A percentile compares a stretch with the other conserved stretches of the same genome.
phyloP scores from a whole-genome alignment of 805 yeast species.

The Maudiozyma bulderi region DNA sequence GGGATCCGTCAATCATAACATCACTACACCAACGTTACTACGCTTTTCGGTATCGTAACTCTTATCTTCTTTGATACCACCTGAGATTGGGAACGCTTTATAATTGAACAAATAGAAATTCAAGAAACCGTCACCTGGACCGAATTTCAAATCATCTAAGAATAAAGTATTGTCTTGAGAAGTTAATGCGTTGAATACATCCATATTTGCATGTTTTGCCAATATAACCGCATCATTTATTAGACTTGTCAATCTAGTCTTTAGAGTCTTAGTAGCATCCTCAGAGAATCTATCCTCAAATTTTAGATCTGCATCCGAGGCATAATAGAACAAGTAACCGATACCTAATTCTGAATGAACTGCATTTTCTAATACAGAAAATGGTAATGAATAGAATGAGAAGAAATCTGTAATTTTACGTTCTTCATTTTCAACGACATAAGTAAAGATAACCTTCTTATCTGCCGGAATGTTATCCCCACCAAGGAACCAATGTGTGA shows the following conservation, averaged over 20 bases:
- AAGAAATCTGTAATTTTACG: slow-evolving; percentile 77
- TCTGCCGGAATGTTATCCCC: slow-evolving; percentile 19
- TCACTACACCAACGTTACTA: slow-evolving; percentile 86
- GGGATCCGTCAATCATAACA: slow-evolving; percentile 39
- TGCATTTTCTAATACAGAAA: slow-evolving; percentile 63
- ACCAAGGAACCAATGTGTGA: slow-evolving; percentile 75
- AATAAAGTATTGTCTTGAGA: slow-evolving; percentile 83
- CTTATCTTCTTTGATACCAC: slow-evolving; percentile 61
- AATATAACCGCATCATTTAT: slow-evolving; percentile 68
- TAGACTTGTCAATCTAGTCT: slow-evolving; percentile 49
- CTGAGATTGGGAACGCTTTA: slow-evolving; percentile 66
- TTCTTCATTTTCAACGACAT: slow-evolving; percentile 52
- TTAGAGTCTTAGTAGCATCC: slow-evolving; percentile 37
- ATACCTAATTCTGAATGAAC: slow-evolving; percentile 62
- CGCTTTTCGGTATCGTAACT: slow-evolving; percentile 43
- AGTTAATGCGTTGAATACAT: slow-evolving; percentile 89
- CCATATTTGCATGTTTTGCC: slow-evolving; percentile 58
- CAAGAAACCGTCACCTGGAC: slow-evolving; percentile 86
- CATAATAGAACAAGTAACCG: slow-evolving; percentile 87
- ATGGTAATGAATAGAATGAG: slow-evolving; percentile 83
- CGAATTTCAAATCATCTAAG: slow-evolving; percentile 75
- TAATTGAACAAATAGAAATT: slow-evolving; percentile 90
- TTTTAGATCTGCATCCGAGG: slow-evolving; percentile 53
- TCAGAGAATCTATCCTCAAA: slow-evolving; percentile 30
- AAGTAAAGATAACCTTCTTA: slow-evolving; percentile 55